phyloP scores from a whole-genome alignment of 495 filamentous ascomycete species.

The Tuber brumale region DNA sequence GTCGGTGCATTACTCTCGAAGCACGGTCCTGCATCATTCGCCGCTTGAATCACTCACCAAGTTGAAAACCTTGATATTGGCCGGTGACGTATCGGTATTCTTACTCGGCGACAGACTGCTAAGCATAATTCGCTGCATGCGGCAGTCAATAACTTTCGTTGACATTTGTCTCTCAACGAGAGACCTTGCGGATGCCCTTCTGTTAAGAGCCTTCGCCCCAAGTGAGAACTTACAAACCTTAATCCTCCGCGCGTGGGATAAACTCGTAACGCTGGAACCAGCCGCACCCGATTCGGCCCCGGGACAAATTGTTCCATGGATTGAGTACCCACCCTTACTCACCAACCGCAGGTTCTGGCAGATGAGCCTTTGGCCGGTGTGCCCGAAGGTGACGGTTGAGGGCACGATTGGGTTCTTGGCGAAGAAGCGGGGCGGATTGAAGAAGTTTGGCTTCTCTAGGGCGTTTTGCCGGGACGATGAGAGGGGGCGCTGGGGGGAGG shows the following conservation, averaged over 20 bases:
- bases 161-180: conserved; percentile 38
- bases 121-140: conserved; percentile 25
- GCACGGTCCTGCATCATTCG: conserved; percentile 26
- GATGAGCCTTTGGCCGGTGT: conserved; percentile 38
- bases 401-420: conserved; percentile 28
- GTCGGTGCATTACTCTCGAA: conserved; percentile 21
- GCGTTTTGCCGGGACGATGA: conserved; percentile 35
- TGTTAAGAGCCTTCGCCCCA: conserved; percentile 37
- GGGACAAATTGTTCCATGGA: conserved; percentile 22
- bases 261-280: conserved; percentile 37
- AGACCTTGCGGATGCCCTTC: conserved; percentile 36
- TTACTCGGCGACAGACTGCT: conserved; percentile 30
- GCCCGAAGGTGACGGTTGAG: conserved; percentile 34
- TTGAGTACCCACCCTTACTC: conserved; percentile 34
- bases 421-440: conserved; percentile 27
- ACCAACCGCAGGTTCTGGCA: conserved; percentile 35
- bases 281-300: conserved; percentile 10
- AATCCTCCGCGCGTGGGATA: conserved; percentile 38
- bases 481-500: conserved; percentile 31
- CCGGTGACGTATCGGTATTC: conserved; percentile 35
- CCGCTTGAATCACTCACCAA: conserved; percentile 32
- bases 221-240: conserved; percentile 35
- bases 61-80: conserved; percentile 27
- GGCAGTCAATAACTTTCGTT: conserved; percentile 21
- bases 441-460: conserved; percentile 34